Conservation (phyloP, 2,329 filamentous ascomycete species). For the Akanthomyces lecanii region DNA sequence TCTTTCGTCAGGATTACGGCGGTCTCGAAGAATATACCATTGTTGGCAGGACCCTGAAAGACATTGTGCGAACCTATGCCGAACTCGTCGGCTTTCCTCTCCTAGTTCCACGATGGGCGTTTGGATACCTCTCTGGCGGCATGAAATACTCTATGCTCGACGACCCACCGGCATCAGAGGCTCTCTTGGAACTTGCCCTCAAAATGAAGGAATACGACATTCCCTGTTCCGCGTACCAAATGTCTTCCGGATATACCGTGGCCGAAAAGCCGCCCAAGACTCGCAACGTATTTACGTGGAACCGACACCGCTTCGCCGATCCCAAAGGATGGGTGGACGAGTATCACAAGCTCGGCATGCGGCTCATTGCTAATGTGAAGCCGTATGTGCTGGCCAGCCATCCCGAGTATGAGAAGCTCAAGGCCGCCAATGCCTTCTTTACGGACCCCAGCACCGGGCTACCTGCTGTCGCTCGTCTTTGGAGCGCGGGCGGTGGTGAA, state of each 20-base stretch:
- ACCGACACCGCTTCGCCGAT: slow-evolving; percentile 63
- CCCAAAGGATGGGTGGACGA: slow-evolving; percentile 59
- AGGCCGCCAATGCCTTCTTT: slow-evolving; percentile 59
- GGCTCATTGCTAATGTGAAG: slow-evolving; percentile 68
- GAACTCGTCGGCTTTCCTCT: slow-evolving; percentile 64
- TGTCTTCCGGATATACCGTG: slow-evolving; percentile 70
- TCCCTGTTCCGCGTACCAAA: slow-evolving; percentile 66
- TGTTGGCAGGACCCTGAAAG: slow-evolving; percentile 60
- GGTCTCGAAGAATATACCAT: slow-evolving; percentile 69
- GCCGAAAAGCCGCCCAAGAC: slow-evolving; percentile 64
- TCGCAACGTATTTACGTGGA: slow-evolving; percentile 70
- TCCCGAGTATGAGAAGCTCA: slow-evolving; percentile 60
- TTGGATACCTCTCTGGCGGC: slow-evolving; percentile 66
- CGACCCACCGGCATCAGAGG: slow-evolving; percentile 50
- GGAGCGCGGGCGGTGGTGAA: slow-evolving; percentile 69
- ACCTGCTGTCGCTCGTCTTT: slow-evolving; percentile 58
- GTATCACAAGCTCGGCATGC: slow-evolving; percentile 61
- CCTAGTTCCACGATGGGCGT: slow-evolving; percentile 66
- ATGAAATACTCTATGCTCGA: slow-evolving; percentile 52
- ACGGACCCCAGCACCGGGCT: slow-evolving; percentile 49
- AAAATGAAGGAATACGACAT: slow-evolving; percentile 63
- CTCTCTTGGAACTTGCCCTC: slow-evolving; percentile 55
- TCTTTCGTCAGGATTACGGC: slow-evolving; percentile 67
- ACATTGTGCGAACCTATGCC: slow-evolving; percentile 63
- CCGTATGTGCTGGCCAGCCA: slow-evolving; percentile 66